Evolutionary conservation across 495 filamentous ascomycete species (phyloP), one percentile per base, ranked within the genome.

Genomic region (Podospora conica): DNA sequence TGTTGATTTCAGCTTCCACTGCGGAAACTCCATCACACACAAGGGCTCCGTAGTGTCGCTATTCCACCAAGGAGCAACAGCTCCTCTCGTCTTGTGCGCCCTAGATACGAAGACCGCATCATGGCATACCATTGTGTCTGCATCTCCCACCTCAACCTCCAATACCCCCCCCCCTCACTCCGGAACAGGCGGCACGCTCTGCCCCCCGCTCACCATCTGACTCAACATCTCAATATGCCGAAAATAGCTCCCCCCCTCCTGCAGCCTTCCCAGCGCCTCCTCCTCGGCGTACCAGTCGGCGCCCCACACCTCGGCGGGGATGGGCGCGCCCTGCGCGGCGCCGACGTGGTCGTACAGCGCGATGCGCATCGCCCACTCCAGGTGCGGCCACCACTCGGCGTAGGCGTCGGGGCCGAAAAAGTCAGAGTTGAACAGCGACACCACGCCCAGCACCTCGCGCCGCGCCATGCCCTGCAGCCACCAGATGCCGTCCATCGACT

Each of bases 391-490:
- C 83, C 83, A 86, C 56, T 80, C 75, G 20, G 71, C 65, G 55
- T 77, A 76, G 18, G 73, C 71, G 22, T 77, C 74, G 3, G 74
- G 69, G 1, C 75, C 74, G 53, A 77, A 75, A 60, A 79, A 77
- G 27, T 82, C 79, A 6, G 74, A 75, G 65, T 81, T 77, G 72
- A 86, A 79, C 3, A 85, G 68, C 53, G 76, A 76, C 20, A 82
- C 77, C 20, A 86, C 82, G 9, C 84, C 84, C 58, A 83, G 78
- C 3, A 85, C 82, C 66, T 86, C 84, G 61, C 81, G 78, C 18
- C 82, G 78, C 40, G 83, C 80, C 67, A 85, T 79, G n/a, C 83
- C 84, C 59, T 84, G 75, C 55, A 86, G 70, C 84, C 84, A 86
- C 84, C 84, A 86, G 12, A 84, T 71, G 25, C 75, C 68, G 63